Conservation (phyloP, 768 basidiomycete genomes). For the Chalciporus sphaerocephalus region DNA sequence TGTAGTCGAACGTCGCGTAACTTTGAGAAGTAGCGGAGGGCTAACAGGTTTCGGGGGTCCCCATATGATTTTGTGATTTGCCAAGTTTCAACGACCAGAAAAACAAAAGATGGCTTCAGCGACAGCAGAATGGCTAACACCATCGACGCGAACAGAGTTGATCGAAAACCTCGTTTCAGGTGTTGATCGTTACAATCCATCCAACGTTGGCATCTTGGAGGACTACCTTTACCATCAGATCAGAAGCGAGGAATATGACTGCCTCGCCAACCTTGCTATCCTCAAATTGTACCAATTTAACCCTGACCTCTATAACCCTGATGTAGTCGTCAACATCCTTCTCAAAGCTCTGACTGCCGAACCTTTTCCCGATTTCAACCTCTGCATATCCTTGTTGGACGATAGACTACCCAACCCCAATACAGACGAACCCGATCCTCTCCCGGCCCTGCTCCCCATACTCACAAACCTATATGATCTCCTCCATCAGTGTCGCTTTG, state of each 20-base stretch:
- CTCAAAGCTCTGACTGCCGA: slow-evolving; percentile 83
- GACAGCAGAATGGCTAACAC: slow-evolving; percentile 64
- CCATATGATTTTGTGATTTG: background rate
- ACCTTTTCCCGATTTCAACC: slow-evolving; percentile 89
- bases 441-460: slow-evolving; percentile 63
- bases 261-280: slow-evolving; percentile 91
- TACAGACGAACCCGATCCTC: slow-evolving; percentile 78
- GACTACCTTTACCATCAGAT: slow-evolving; percentile 97
- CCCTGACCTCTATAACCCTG: slow-evolving; percentile 85
- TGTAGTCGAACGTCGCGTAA: background rate
- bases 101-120: slow-evolving; percentile 27
- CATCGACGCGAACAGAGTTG: slow-evolving; percentile 74
- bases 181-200: slow-evolving; percentile 96
- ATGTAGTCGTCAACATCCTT: slow-evolving; percentile 92
- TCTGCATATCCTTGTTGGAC: slow-evolving; percentile 89
- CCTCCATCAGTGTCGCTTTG: slow-evolving; percentile 81
- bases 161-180: slow-evolving; percentile 91
- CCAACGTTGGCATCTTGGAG: slow-evolving; percentile 88
- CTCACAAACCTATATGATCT: slow-evolving; percentile 65
- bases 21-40: background rate
- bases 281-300: slow-evolving; percentile 99
- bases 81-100: slow-evolving; percentile 4
- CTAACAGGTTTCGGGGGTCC: slow-evolving; percentile 10
- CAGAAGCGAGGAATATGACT: slow-evolving; percentile 86
- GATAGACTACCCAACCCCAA: slow-evolving; percentile 54